phyloP scores from a whole-genome alignment of 495 filamentous ascomycete species.

The Neurospora sp. region DNA sequence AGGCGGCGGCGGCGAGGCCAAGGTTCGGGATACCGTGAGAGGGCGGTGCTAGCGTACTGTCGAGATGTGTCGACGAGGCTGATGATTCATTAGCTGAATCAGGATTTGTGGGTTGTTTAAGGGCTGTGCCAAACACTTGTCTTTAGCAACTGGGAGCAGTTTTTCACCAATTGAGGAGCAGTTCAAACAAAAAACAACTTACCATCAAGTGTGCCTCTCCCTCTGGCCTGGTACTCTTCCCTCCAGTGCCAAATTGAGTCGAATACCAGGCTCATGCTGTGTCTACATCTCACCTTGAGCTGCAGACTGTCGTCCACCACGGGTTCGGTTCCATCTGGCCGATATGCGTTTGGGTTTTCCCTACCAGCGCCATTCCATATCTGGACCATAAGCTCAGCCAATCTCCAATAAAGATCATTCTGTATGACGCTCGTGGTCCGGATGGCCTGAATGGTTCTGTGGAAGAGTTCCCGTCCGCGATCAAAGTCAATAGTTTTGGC shows the following conservation, averaged over 20 bases:
- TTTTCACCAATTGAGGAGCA: neutral
- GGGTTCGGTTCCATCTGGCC: constrained; percentile 29
- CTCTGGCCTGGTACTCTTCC: constrained; percentile 73
- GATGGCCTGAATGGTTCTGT: constrained; percentile 65
- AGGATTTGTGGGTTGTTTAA: constrained; percentile 81
- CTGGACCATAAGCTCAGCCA: constrained; percentile 85
- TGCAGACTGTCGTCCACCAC: constrained; percentile 63
- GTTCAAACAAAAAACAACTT: constrained; percentile 21
- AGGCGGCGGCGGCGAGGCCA: constrained; percentile 20
- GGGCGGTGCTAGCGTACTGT: constrained; percentile 40
- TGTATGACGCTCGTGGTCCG: constrained; percentile 65
- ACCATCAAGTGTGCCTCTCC: constrained; percentile 70
- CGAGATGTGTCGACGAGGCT: constrained; percentile 52
- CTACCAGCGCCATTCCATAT: constrained; percentile 74
- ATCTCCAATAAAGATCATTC: constrained; percentile 77
- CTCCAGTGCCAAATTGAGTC: constrained; percentile 93
- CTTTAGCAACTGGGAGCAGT: constrained; percentile 21
- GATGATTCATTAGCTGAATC: constrained; percentile 68
- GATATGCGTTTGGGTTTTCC: constrained; percentile 31
- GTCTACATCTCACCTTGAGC: constrained; percentile 77
- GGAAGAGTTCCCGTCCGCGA: constrained; percentile 64
- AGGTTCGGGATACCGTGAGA: constrained; percentile 24
- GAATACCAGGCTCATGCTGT: constrained; percentile 89
- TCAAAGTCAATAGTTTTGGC: constrained; percentile 60
- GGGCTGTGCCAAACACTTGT: constrained; percentile 39